Conservation (phyloP, 148 eudicot species). For the Beta vulgaris region DNA sequence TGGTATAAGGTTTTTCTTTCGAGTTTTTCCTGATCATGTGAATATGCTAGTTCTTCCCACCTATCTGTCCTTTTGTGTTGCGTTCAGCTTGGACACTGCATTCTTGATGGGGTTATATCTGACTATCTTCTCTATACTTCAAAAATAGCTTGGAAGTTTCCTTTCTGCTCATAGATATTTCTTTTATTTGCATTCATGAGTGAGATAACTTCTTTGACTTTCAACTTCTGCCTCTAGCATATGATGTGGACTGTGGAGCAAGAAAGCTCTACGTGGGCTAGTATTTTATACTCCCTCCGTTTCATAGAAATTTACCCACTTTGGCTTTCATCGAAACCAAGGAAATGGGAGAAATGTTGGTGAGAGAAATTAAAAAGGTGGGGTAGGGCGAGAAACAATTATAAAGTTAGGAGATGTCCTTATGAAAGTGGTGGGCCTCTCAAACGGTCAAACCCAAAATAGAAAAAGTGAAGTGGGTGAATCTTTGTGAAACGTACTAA, state of each 20-base stretch:
- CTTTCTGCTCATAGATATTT: neutral
- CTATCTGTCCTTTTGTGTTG: neutral
- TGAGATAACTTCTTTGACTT: neutral
- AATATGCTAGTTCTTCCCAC: slow-evolving; percentile 3
- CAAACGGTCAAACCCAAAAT: too few species aligned
- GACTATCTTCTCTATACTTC: neutral
- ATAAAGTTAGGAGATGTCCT: too few species aligned
- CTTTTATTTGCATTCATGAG: neutral
- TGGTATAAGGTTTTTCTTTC: neutral
- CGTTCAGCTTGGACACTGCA: neutral
- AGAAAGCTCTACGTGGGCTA: neutral
- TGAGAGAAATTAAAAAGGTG: too few species aligned
- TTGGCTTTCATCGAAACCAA: too few species aligned
- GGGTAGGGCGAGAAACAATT: too few species aligned
- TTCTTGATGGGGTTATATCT: neutral
- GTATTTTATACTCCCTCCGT: neutral
- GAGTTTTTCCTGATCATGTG: neutral
- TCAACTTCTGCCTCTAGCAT: neutral
- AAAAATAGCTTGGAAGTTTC: neutral
- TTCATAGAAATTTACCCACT: too few species aligned
- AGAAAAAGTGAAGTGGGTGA: too few species aligned
- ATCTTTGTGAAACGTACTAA: too few species aligned
- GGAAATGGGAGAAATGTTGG: too few species aligned
- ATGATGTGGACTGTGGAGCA: neutral
- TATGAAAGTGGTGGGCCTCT: too few species aligned